Evolutionary conservation across 2,329 filamentous ascomycete species (phyloP), one percentile per base, ranked within the genome.

Genomic region (Xenosphaeropsis pyriputrescens): DNA sequence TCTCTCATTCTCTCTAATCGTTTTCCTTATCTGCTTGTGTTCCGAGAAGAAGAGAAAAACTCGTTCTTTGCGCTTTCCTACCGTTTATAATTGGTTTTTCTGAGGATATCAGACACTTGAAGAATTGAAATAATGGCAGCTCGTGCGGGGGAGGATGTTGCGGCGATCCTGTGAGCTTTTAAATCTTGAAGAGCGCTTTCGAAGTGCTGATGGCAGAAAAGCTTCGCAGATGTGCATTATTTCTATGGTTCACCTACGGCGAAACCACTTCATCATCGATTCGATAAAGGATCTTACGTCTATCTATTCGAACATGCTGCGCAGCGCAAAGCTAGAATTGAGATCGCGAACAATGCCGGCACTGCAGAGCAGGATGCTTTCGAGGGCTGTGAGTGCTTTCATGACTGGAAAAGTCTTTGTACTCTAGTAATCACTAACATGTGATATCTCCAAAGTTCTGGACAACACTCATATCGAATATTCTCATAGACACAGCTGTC

Each of bases 291-390:
- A 34, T 86, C 80, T 6, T 88, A 88, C 55, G 70, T 88, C 40
- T 88, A 88, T 53, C 63, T 88, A 5, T 86, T 85, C 55, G 79
- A 86, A 56, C 80, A 84, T 53, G 70, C 79, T 11, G 64, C 64
- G 43, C 71, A 78, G 47, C 67, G 74, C 43, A 68, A 73, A 42
- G 79, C 79, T 45, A 77, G 82, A 47, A 62, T 88, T 45, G 83
- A 88, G 58, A 64, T 88, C 43, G 82, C 82, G 32, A 89, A 88
- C 50, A 65, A 78, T 48, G 71, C 79, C 7, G 82, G 82, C 38
- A 79, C 74, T 3, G 71, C 80, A 1, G 70, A 80, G n/a, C 82
- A 88, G 53, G 82, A 88, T 62, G 81, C 81, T 9, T 85, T 88
- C 53, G 71, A 75, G 47, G 83, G 83, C 52, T 75, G 79, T 85